These are phyloP conservation scores for Curvularia verruculosa DNA, from an alignment of 2,329 filamentous ascomycete species.

Conservation along the genomic window DNA sequence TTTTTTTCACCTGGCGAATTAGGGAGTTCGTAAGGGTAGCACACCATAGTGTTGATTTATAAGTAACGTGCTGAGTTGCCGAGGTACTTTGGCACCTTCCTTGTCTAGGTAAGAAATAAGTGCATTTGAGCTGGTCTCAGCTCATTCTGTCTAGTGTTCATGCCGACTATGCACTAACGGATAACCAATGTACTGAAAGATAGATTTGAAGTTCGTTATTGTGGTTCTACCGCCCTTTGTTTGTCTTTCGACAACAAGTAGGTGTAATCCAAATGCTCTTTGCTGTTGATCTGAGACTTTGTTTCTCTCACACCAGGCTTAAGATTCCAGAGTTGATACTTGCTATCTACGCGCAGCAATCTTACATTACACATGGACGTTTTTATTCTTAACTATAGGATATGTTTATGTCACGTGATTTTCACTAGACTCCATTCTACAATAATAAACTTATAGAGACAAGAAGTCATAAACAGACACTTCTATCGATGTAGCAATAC, in stretches of 20 bases:
- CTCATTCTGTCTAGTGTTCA: not conserved
- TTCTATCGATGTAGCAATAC: too few relatives aligned
- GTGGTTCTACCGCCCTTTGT: not conserved
- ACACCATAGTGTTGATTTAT: conserved; percentile 23
- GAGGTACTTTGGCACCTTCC: conserved; percentile 16
- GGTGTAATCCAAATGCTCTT: not conserved
- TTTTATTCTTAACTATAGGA: not conserved
- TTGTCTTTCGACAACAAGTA: not conserved
- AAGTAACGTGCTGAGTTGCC: conserved; percentile 17
- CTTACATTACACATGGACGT: not conserved
- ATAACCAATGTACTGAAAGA: not conserved
- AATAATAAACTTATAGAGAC: not conserved
- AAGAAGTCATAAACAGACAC: too few relatives aligned
- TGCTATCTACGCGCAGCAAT: not conserved
- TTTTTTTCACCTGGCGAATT: not conserved
- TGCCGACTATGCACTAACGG: not conserved
- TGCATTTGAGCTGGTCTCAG: not conserved
- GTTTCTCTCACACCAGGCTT: not conserved
- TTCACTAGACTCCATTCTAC: not conserved
- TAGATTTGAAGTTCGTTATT: not conserved
- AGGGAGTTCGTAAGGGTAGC: not conserved
- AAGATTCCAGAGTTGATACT: not conserved
- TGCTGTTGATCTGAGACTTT: not conserved
- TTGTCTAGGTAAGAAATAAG: not conserved
- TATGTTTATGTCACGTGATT: not conserved